Evolutionary conservation across 345 rosid genomes (phyloP).

Genomic region (Acer negundo): DNA sequence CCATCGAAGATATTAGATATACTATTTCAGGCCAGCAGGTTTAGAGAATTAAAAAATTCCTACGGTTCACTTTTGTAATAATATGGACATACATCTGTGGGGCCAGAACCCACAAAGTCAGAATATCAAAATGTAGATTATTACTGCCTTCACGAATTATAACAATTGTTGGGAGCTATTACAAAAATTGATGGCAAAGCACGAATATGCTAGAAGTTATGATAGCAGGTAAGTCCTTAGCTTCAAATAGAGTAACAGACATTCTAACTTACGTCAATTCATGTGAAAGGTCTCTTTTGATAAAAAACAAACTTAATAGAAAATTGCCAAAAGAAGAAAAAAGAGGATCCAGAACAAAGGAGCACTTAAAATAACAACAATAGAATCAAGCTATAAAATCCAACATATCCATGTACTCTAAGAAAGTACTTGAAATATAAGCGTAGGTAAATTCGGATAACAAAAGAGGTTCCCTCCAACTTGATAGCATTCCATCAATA

Average conservation of each 20-base stretch:
- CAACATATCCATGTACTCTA: not conserved
- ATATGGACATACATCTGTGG: not conserved
- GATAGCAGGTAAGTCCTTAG: not conserved
- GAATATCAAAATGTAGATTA: not conserved
- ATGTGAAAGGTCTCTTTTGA: too few relatives aligned
- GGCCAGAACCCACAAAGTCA: not conserved
- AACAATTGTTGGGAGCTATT: not conserved
- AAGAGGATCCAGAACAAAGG: not conserved
- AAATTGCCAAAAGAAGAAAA: not conserved
- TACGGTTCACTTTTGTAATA: not conserved
- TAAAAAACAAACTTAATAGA: too few relatives aligned
- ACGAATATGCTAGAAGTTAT: not conserved
- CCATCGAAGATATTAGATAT: not conserved
- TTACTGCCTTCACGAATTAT: not conserved
- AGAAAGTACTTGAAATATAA: not conserved
- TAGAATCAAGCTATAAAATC: not conserved
- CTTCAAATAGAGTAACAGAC: not conserved
- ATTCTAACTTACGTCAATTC: not conserved
- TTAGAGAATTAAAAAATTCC: not conserved
- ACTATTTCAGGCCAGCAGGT: not conserved
- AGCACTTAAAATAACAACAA: not conserved
- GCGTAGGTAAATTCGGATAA: not conserved
- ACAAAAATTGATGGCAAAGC: not conserved
- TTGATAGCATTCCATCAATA: not conserved
- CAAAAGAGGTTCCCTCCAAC: not conserved